phyloP scores from a whole-genome alignment of 108 stramenopile genomes.

The Skeletonema tropicum region DNA sequence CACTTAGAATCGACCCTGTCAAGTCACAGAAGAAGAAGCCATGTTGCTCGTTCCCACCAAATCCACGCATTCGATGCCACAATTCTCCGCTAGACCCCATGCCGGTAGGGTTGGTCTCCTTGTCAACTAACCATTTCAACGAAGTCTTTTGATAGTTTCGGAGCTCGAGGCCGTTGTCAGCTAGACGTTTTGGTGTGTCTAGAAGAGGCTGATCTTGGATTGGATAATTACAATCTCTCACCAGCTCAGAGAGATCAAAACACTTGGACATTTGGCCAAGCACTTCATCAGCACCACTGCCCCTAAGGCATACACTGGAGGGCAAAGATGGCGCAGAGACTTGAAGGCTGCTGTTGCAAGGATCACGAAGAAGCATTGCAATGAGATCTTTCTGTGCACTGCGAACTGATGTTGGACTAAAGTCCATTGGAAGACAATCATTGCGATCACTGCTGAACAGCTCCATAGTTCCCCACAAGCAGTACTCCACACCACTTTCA shows the following conservation, averaged over 20 bases:
- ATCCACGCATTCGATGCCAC: constrained; percentile 27
- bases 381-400: constrained; percentile 36
- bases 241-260: constrained; percentile 38
- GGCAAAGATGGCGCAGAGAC: constrained; percentile 19
- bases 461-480: background rate
- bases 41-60: constrained; percentile 2
- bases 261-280: constrained; percentile 19
- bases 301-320: constrained; percentile 20
- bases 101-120: constrained; percentile 29
- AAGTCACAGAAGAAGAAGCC: constrained; percentile 33
- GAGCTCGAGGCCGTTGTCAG: constrained; percentile 32
- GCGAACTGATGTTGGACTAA: constrained; percentile 16
- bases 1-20: constrained; percentile 15
- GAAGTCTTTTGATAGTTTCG: constrained; percentile 37
- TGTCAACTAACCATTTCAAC: constrained; percentile 34
- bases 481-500: constrained; percentile 5
- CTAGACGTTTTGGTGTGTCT: constrained; percentile 31
- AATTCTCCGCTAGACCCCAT: constrained; percentile 31
- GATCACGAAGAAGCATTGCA: constrained; percentile 27
- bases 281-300: constrained; percentile 1
- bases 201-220: constrained; percentile 22
- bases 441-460: constrained; percentile 7
- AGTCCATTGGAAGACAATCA: constrained; percentile 25
- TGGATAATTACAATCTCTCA: constrained; percentile 33
- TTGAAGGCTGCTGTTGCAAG: constrained; percentile 12